Base-by-base conservation (phyloP, 2,329 filamentous ascomycete genomes). In the Gaeumannomyces sp. region DNA sequence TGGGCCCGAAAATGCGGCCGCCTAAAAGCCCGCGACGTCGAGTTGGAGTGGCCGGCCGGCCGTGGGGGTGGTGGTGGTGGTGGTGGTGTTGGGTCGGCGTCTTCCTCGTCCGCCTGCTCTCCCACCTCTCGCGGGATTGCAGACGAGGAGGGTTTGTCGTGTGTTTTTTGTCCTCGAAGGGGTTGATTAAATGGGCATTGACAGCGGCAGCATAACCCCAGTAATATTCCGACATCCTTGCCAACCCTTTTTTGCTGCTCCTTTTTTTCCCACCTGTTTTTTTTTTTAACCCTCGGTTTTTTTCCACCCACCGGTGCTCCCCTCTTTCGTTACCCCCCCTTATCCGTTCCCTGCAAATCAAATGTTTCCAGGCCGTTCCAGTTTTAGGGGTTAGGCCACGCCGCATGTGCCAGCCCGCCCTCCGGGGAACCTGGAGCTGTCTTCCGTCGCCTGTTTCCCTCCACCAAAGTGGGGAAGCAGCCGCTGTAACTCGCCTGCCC, bases 131-230 rank as follows among this genome's bases (percentile, higher is more conserved):
- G 45, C 45, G 45, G 45, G 45, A n/a, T 53, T 53, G 45, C 45
- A 53, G 45, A 53, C 45, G 45, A 53, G 45, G 45, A 53, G 45
- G 45, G 4, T 53, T n/a, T 53, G 45, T 53, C 22, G 45, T 53
- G 45, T 22, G 19, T n/a, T 53, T 53, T 53, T 60, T 56, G 60
- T 56, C 50, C 58, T 64, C 61, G 58, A 62, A 64, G 31, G 58
- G 29, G 63, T 64, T 64, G 61, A 66, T 64, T 63, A 64, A 64
- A 65, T 64, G 66, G 56, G 66, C 64, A 60, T 66, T 66, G 61
- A 65, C 62, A 14, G 67, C 66, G 50, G 59, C 31, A n/a, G 66
- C 64, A 60, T 68, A 68, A 35, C 67, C 68, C 61, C 63, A 64
- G 59, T 66, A 62, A 61, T 67, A 66, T 64, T 69, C 68, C 45